Conservation (phyloP, 306 rosid genomes). For the Notholithocarpus densiflorus region DNA sequence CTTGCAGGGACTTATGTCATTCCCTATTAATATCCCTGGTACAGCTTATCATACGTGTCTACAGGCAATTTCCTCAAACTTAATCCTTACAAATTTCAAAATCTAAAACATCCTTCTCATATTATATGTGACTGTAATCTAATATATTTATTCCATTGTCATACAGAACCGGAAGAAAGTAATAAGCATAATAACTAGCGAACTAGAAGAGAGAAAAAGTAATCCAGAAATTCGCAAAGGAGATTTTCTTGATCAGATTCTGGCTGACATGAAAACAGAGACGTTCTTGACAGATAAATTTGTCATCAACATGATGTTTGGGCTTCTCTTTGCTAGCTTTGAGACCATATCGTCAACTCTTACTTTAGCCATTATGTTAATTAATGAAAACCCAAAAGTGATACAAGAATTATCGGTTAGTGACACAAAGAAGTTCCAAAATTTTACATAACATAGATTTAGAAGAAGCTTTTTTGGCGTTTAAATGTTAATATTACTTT, state of each 20-base stretch:
- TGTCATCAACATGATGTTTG: slow-evolving; percentile 20
- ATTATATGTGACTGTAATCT: background rate
- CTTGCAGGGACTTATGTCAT: slow-evolving; percentile 30
- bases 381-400: background rate
- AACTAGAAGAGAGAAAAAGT: too few species aligned
- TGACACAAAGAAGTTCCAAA: background rate
- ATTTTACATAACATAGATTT: background rate
- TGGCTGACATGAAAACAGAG: slow-evolving; percentile 1
- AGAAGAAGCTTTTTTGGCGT: background rate
- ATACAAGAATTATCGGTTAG: background rate
- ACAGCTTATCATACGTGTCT: slow-evolving; percentile 30
- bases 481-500: background rate
- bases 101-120: too few species aligned
- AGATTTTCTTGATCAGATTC: slow-evolving; percentile 26
- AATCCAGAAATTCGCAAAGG: too few species aligned
- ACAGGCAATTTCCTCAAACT: slow-evolving; percentile 13
- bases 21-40: slow-evolving; percentile 44
- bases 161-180: too few species aligned
- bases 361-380: background rate
- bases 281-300: slow-evolving; percentile 28
- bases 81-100: background rate
- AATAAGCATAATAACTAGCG: too few species aligned
- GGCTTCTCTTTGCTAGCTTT: background rate
- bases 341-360: too few species aligned
- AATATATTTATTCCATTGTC: background rate